These are phyloP conservation scores for Mycotypha africana DNA, from an alignment of 371 early-diverging fungal species.

Conservation along the genomic window DNA sequence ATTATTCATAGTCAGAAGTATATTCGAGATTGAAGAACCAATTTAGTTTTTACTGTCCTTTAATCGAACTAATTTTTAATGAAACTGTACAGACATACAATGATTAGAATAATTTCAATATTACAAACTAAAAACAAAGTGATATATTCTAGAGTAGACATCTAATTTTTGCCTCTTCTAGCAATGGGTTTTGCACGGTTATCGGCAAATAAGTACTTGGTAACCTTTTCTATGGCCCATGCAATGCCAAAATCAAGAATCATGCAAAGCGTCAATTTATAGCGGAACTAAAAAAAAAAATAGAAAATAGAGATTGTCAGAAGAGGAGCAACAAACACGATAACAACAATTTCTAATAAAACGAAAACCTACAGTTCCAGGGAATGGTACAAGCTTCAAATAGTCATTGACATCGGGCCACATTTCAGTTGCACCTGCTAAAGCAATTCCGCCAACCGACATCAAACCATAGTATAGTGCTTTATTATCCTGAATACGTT, in stretches of 20 bases:
- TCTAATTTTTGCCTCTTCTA: constrained; percentile 18
- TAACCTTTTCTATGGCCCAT: constrained; percentile 60
- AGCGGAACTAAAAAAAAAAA: constrained; percentile 49
- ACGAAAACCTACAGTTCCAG: constrained; percentile 56
- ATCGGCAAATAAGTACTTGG: constrained; percentile 62
- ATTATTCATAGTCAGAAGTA: too few species aligned
- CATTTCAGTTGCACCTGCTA: constrained; percentile 86
- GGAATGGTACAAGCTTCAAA: constrained; percentile 91
- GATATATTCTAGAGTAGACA: too few species aligned
- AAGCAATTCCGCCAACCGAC: constrained; percentile 81
- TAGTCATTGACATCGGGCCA: constrained; percentile 87
- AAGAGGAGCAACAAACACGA: too few species aligned
- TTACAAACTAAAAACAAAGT: too few species aligned
- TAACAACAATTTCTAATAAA: too few species aligned
- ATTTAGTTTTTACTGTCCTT: too few species aligned
- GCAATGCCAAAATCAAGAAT: constrained; percentile 69
- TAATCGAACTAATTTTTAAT: too few species aligned
- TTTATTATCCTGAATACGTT: constrained; percentile 93
- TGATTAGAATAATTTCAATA: too few species aligned
- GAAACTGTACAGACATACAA: too few species aligned
- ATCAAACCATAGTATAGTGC: constrained; percentile 87
- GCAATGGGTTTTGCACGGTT: constrained; percentile 67
- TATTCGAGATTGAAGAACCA: too few species aligned
- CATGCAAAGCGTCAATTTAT: constrained; percentile 64
- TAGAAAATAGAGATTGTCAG: constrained; percentile 30